Base-by-base conservation (phyloP, 371 early-diverging fungal species). In the Paraphysoderma sedebokerense region DNA sequence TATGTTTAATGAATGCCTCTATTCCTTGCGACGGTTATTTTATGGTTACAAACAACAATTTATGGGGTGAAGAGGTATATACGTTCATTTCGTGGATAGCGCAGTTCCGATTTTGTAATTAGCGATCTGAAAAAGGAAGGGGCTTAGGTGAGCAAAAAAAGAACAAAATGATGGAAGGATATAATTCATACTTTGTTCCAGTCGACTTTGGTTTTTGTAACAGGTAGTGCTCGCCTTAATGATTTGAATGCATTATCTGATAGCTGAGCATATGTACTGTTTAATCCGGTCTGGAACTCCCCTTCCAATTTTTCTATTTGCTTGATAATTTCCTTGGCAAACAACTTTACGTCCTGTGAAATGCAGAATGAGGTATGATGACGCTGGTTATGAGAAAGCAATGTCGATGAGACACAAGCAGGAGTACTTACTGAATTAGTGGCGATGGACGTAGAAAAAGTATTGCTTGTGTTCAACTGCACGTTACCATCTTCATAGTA, bases 401-500 rank as follows among this genome's bases (percentile, higher is more conserved):
- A n/a, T n/a, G n/a, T n/a, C n/a, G n/a, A n/a, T n/a, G n/a, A n/a
- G n/a, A n/a, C n/a, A n/a, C n/a, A n/a, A n/a, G n/a, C n/a, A n/a
- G n/a, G n/a, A n/a, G n/a, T n/a, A n/a, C n/a, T 19, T 8, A 30
- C 27, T 11, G 27, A 7, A 17, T 44, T 29, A 35, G 32, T 41
- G 40, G 26, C 27, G 13, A 17, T 28, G 12, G 29, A 17, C 13
- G 8, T 42, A 27, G 5, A 5, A 38, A 77, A 53, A 0, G 77
- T 77, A 55, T 85, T 82, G 20, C 68, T 67, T 15, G 85, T 69
- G 48, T 85, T 80, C 48, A 92, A 59, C 61, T 97, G 98, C 35
- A 97, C 93, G 53, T 97, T 97, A 24, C 98, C 98, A 52, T 97
- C 93, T 67, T 97, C 98, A 60, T 87, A 97, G 62, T 97, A 97